Conservation (phyloP, 306 rosid species). For the Hippophae rhamnoides region DNA sequence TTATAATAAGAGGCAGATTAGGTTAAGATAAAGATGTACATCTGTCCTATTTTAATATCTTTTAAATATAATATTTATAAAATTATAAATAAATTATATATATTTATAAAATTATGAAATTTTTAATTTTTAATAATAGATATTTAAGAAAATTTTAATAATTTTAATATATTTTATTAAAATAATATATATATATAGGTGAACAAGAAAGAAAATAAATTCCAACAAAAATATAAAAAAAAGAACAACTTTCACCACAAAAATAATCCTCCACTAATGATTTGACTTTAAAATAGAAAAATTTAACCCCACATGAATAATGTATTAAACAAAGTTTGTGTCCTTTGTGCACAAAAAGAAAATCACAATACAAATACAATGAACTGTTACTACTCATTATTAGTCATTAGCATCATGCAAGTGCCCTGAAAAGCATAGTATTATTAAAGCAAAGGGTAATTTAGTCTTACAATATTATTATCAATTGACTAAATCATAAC, state of each 20-base stretch:
- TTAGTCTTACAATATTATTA: conserved; percentile 5
- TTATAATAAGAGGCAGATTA: too few species aligned
- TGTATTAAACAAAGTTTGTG: conserved; percentile 22
- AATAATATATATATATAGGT: too few species aligned
- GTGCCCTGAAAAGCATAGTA: background rate
- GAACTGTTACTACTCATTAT: conserved; percentile 2
- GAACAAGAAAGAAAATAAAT: too few species aligned
- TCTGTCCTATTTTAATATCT: too few species aligned
- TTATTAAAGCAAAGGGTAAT: conserved; percentile 13
- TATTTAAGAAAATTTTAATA: too few species aligned
- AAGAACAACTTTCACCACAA: background rate
- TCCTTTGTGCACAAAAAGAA: conserved; percentile 25
- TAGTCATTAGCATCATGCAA: conserved; percentile 2
- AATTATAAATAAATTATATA: too few species aligned
- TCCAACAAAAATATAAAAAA: too few species aligned
- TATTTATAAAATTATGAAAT: too few species aligned
- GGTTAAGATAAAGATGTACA: too few species aligned
- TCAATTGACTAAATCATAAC: background rate
- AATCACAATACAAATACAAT: conserved; percentile 33
- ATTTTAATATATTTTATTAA: too few species aligned
- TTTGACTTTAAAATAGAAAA: conserved; percentile 16
- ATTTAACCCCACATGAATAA: conserved; percentile 1
- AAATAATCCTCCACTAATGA: conserved; percentile 5
- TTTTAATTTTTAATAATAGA: too few species aligned
- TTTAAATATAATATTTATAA: too few species aligned